Conservation (phyloP, 2,329 filamentous ascomycete species). For the Trichoderma simmonsii region DNA sequence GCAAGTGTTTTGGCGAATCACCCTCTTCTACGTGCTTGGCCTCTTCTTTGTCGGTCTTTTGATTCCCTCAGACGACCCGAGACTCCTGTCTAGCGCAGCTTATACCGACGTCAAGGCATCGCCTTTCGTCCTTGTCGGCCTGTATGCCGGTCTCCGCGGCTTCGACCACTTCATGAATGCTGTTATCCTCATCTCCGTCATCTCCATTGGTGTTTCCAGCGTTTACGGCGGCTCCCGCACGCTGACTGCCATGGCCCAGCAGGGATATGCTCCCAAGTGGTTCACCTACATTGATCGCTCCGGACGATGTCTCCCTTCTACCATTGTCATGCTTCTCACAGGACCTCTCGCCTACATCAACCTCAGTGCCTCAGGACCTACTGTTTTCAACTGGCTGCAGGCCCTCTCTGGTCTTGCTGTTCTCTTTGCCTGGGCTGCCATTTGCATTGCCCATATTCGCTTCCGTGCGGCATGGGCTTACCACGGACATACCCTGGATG, state of each 20-base stretch:
- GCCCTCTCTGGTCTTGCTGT: slow-evolving; percentile 61
- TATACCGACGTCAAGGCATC: slow-evolving; percentile 42
- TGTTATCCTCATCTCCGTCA: slow-evolving; percentile 51
- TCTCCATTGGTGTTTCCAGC: slow-evolving; percentile 53
- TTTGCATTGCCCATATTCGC: slow-evolving; percentile 64
- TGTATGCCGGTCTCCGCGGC: slow-evolving; percentile 46
- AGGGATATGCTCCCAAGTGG: slow-evolving; percentile 53
- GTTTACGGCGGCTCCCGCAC: slow-evolving; percentile 56
- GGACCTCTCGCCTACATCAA: slow-evolving; percentile 49
- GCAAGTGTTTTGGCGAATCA: slow-evolving; percentile 60
- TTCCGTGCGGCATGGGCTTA: slow-evolving; percentile 60
- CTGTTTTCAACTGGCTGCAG: slow-evolving; percentile 62
- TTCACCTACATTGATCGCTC: slow-evolving; percentile 53
- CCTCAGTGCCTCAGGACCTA: slow-evolving; percentile 42
- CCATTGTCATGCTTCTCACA: slow-evolving; percentile 44
- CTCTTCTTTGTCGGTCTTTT: slow-evolving; percentile 49
- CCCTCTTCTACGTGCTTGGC: slow-evolving; percentile 49
- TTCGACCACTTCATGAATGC: slow-evolving; percentile 53
- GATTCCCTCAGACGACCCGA: slow-evolving; percentile 40
- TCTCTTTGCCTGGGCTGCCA: slow-evolving; percentile 64
- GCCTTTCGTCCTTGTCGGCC: slow-evolving; percentile 50
- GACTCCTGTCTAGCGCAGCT: slow-evolving; percentile 45
- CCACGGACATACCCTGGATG: slow-evolving; percentile 59
- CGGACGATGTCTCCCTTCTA: slow-evolving; percentile 49
- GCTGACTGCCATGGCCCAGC: slow-evolving; percentile 52